Percentiles rank a stretch among this genome's conserved stretches.
These are phyloP conservation scores for Candida jianshihensis DNA, from an alignment of 805 yeast genomes.

Conservation along the genomic window DNA sequence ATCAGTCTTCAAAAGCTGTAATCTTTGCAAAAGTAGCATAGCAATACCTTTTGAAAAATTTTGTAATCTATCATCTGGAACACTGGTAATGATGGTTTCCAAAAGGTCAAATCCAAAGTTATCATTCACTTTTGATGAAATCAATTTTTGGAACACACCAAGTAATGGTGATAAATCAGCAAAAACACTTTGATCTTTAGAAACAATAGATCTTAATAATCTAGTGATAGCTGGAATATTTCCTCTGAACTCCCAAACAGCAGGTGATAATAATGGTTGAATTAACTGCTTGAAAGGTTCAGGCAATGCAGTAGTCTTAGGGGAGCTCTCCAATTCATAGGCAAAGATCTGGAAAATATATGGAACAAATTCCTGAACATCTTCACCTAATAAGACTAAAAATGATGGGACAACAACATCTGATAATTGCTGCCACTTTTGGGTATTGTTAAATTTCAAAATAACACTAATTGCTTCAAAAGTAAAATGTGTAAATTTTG, in stretches of 20 bases:
- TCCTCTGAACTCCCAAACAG: slow-evolving; percentile 89
- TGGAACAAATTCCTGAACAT: slow-evolving; percentile 91
- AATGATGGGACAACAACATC: slow-evolving; percentile 58
- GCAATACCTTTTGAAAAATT: slow-evolving; percentile 67
- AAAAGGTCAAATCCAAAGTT: slow-evolving; percentile 77
- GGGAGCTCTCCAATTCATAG: slow-evolving; percentile 58
- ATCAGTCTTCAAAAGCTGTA: slow-evolving; percentile 78
- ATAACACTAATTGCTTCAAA: slow-evolving; percentile 84
- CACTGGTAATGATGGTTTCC: slow-evolving; percentile 53
- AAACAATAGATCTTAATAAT: slow-evolving; percentile 60
- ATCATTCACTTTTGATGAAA: slow-evolving; percentile 80
- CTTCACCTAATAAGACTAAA: slow-evolving; percentile 63
- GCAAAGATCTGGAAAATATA: slow-evolving; percentile 89
- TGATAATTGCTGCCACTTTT: slow-evolving; percentile 27
- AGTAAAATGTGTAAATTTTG: slow-evolving; percentile 82
- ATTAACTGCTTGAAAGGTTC: slow-evolving; percentile 56
- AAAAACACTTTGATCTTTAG: slow-evolving; percentile 28
- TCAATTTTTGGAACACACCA: slow-evolving; percentile 93
- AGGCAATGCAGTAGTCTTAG: slow-evolving; percentile 47
- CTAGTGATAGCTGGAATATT: slow-evolving; percentile 91
- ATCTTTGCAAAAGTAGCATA: slow-evolving; percentile 65
- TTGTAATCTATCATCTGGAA: slow-evolving; percentile 44
- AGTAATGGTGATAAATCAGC: slow-evolving; percentile 66
- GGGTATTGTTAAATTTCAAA: slow-evolving; percentile 41
- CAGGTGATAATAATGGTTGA: slow-evolving; percentile 81